A percentile compares a stretch with the other conserved stretches of the same genome.
These are phyloP conservation scores for Whalleya microplaca DNA, from an alignment of 2,329 filamentous ascomycete genomes.

Conservation along the genomic window DNA sequence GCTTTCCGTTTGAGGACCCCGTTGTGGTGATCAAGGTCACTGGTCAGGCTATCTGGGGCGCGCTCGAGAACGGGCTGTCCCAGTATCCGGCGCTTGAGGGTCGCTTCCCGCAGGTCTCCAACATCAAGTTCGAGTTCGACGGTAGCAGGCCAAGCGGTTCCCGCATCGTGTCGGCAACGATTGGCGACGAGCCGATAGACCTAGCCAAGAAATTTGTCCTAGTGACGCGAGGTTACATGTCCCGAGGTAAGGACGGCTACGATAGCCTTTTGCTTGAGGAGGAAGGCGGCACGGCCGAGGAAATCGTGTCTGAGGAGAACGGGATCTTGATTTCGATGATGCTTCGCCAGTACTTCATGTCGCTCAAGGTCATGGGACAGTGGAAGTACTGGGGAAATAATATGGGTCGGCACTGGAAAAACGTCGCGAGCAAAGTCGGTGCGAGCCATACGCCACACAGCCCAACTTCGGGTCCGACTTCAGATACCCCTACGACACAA, in stretches of 20 bases:
- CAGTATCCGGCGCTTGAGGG: constrained; percentile 83
- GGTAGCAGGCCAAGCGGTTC: constrained; percentile 61
- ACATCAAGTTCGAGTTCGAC: constrained; percentile 77
- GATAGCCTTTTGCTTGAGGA: constrained; percentile 73
- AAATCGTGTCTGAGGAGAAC: constrained; percentile 83
- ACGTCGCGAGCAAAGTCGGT: constrained; percentile 65
- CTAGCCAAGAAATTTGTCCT: constrained; percentile 69
- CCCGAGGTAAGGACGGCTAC: constrained; percentile 84
- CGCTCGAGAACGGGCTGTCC: constrained; percentile 82
- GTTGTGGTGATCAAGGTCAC: constrained; percentile 75
- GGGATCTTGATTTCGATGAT: constrained; percentile 86
- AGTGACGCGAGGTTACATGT: constrained; percentile 88
- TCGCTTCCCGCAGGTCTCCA: constrained; percentile 84
- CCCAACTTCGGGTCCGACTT: constrained; percentile 36
- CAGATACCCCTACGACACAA: constrained; percentile 15
- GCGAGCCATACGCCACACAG: constrained; percentile 50
- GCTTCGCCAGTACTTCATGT: constrained; percentile 89
- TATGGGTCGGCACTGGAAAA: constrained; percentile 67
- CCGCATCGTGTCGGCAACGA: constrained; percentile 64
- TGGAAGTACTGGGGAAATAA: constrained; percentile 74
- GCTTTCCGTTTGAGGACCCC: constrained; percentile 91
- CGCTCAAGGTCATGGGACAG: constrained; percentile 75
- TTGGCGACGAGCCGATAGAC: constrained; percentile 66
- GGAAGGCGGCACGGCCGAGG: constrained; percentile 76
- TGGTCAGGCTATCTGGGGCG: constrained; percentile 75